Base-by-base conservation (phyloP, 2,329 filamentous ascomycete genomes). In the Chaetomium sp. region DNA sequence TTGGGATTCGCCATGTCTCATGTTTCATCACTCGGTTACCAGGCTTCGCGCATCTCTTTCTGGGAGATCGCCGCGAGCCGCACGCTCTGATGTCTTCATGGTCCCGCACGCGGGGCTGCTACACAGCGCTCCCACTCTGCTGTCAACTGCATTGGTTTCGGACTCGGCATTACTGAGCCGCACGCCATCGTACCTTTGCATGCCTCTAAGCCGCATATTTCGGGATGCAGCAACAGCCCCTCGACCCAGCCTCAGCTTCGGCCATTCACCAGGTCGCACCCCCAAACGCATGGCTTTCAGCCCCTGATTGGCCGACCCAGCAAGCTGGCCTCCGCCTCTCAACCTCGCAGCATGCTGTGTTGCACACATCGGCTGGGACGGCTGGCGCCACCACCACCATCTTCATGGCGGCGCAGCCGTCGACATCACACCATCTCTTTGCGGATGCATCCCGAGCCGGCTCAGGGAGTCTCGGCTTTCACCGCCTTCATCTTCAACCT, bases 111-210 rank as follows among this genome's bases (percentile, higher is more conserved):
- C 67, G 65, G 67, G 62, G 66, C 65, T 63, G 62, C 67, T 62
- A 63, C 47, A 54, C 29, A 55, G 38, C 57, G 47, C 62, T 62
- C 59, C 62, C 42, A 49, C 62, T 58, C 59, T 60, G 38, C 13
- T 42, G 38, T 57, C 45, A 12, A 33, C 51, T 50, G 63, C 63
- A 65, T 67, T 61, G 67, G 68, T 67, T 65, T 65, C 54, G 59
- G 58, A 62, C 50, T 35, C 65, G 63, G 27, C 61, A 62, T 45
- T 57, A 53, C 42, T 27, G 38, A 38, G 60, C 70, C 70, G 70
- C 69, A 70, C 65, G 69, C 69, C 70, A 70, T 66, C 50, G 57
- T 67, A 63, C 67, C 33, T 56, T 42, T 62, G 63, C 63, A 63
- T 64, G 54, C 27, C 35, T 60, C 60, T 25, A 55, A 57, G 60